phyloP scores from a whole-genome alignment of 2,329 filamentous ascomycete species.

The Talaromyces sp. region DNA sequence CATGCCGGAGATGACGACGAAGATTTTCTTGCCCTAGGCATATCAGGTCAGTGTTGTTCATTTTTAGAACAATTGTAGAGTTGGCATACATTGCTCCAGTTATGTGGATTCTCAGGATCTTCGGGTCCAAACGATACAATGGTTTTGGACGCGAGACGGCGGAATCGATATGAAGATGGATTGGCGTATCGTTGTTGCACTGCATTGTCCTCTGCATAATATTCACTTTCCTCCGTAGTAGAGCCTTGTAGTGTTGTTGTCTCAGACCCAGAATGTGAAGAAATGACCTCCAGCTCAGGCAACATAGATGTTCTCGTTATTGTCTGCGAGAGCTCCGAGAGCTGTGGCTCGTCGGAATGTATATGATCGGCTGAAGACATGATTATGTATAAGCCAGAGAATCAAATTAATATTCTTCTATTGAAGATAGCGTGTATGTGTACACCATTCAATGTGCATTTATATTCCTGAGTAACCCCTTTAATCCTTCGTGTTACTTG shows the following conservation, averaged over 20 bases:
- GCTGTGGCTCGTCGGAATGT: not conserved
- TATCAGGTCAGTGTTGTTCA: not conserved
- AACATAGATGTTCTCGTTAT: conserved; percentile 2
- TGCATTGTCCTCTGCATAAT: conserved; percentile 21
- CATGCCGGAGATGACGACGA: conserved; percentile 38
- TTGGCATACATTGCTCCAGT: conserved; percentile 33
- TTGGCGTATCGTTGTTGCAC: conserved; percentile 30
- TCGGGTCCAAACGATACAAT: conserved; percentile 36
- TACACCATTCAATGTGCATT: not conserved
- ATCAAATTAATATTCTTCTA: not conserved
- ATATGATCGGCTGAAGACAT: conserved; percentile 10
- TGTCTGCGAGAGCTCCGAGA: not conserved
- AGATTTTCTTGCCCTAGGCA: conserved; percentile 32
- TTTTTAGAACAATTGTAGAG: not conserved
- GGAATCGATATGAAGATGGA: conserved; percentile 31
- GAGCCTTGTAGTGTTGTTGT: conserved; percentile 9
- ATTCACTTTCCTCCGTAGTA: not conserved
- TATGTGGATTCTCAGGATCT: conserved; percentile 37
- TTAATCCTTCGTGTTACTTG: not conserved
- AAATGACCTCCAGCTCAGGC: conserved; percentile 1
- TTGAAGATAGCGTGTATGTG: not conserved
- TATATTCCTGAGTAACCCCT: not conserved
- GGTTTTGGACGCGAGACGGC: conserved; percentile 38
- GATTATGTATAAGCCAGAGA: not conserved
- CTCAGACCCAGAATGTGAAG: conserved; percentile 9